Conservation (phyloP, 2,329 filamentous ascomycete species). For the Microcera coccophila region DNA sequence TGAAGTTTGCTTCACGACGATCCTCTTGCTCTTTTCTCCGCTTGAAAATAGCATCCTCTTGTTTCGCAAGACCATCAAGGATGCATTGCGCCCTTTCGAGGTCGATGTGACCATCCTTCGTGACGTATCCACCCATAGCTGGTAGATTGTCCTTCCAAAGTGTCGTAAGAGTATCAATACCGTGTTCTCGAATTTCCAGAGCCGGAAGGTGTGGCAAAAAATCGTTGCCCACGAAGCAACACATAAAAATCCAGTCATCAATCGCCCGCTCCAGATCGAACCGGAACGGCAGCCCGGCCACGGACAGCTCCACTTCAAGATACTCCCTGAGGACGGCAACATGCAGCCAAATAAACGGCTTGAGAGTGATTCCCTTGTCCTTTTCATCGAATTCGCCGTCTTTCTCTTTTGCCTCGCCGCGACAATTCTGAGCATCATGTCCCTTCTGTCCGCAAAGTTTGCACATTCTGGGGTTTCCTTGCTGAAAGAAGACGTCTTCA, state of each 20-base stretch:
- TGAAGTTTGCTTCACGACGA: slow-evolving; percentile 72
- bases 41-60: slow-evolving; percentile 91
- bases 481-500: slow-evolving; percentile 94
- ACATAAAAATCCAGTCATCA: slow-evolving; percentile 99
- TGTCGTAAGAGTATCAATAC: slow-evolving; percentile 92
- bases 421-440: slow-evolving; percentile 83
- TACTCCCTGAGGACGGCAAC: slow-evolving; percentile 91
- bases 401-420: slow-evolving; percentile 73
- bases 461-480: slow-evolving; percentile 77
- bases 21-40: slow-evolving; percentile 84
- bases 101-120: slow-evolving; percentile 90
- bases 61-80: slow-evolving; percentile 79
- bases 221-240: slow-evolving; percentile 98
- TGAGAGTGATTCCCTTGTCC: slow-evolving; percentile 63
- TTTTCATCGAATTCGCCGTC: slow-evolving; percentile 79
- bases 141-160: slow-evolving; percentile 95
- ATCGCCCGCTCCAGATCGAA: slow-evolving; percentile 93
- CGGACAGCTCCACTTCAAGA: slow-evolving; percentile 80
- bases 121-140: slow-evolving; percentile 90
- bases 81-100: slow-evolving; percentile 84
- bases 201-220: slow-evolving; percentile 97
- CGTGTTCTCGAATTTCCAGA: slow-evolving; percentile 93
- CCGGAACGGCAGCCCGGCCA: slow-evolving; percentile 76
- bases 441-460: slow-evolving; percentile 88
- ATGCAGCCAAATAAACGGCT: slow-evolving; percentile 98